These are phyloP conservation scores for Cladophialophora yegresii DNA, from an alignment of 2,329 filamentous ascomycete genomes.

Conservation along the genomic window DNA sequence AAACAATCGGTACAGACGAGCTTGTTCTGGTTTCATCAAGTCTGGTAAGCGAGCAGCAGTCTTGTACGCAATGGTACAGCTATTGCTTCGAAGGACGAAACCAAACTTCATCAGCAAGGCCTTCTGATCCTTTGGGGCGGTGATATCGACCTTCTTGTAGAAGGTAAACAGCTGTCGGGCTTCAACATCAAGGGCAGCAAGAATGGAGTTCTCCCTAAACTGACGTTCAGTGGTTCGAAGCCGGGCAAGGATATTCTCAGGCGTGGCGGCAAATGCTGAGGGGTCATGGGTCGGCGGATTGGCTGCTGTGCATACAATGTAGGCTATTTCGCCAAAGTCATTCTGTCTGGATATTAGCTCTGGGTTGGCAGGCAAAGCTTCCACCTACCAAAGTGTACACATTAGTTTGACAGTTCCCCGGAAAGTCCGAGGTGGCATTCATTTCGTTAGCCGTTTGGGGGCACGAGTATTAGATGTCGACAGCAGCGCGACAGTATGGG, in stretches of 20 bases:
- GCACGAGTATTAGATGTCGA: slow-evolving; percentile 25
- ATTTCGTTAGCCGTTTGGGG: slow-evolving; percentile 35
- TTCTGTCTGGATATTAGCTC: slow-evolving; percentile 22
- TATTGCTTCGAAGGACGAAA: slow-evolving; percentile 34
- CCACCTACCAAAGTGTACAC: slow-evolving; percentile 33
- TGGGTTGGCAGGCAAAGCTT: neutral
- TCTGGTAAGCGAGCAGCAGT: slow-evolving; percentile 34
- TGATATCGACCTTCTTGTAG: slow-evolving; percentile 37
- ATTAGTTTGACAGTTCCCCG: slow-evolving; percentile 34
- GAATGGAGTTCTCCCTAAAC: slow-evolving; percentile 35
- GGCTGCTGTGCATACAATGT: slow-evolving; percentile 36
- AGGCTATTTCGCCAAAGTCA: slow-evolving; percentile 36
- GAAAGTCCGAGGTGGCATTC: slow-evolving; percentile 31
- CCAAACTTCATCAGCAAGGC: slow-evolving; percentile 35
- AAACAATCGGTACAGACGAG: slow-evolving; percentile 34
- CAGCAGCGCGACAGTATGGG: slow-evolving; percentile 15
- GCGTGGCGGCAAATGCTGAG: slow-evolving; percentile 11
- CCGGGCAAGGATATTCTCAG: slow-evolving; percentile 29
- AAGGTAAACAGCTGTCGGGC: slow-evolving; percentile 36
- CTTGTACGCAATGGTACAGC: slow-evolving; percentile 36
- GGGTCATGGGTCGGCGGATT: slow-evolving; percentile 28
- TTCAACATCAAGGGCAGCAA: slow-evolving; percentile 32
- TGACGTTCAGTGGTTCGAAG: slow-evolving; percentile 35
- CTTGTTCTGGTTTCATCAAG: slow-evolving; percentile 34
- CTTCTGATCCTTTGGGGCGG: slow-evolving; percentile 34